Evolutionary conservation across 2,329 filamentous ascomycete genomes (phyloP).

Genomic region (Alternaria infectoria): DNA sequence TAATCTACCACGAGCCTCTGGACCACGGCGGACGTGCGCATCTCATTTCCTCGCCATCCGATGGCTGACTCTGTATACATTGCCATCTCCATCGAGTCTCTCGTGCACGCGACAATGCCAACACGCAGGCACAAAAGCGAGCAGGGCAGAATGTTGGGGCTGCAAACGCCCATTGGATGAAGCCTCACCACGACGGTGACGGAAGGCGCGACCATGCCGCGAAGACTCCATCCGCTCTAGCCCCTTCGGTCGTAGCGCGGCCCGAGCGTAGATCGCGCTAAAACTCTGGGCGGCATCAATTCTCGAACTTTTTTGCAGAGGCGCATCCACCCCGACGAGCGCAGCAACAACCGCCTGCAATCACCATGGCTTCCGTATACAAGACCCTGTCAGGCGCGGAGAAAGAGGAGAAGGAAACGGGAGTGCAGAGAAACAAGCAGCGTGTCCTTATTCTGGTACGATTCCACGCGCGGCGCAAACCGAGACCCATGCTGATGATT

Average conservation of each 20-base stretch:
- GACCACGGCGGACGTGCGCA: not conserved
- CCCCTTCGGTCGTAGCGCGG: conserved; percentile 10
- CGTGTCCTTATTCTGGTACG: conserved; percentile 77
- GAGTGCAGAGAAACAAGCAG: conserved; percentile 53
- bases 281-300: conserved; percentile 33
- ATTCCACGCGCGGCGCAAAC: conserved; percentile 1
- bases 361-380: conserved; percentile 63
- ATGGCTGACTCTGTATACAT: not conserved
- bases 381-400: conserved; percentile 58
- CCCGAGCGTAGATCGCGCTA: conserved; percentile 24
- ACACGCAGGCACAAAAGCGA: conserved; percentile 8
- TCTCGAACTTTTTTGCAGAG: conserved; percentile 30
- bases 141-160: conserved; percentile 17
- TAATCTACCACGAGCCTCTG: conserved; percentile 15
- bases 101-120: conserved; percentile 6
- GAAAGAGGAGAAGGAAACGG: conserved; percentile 44
- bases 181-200: conserved; percentile 23
- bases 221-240: not conserved
- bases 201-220: conserved; percentile 29
- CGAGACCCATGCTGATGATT: conserved; percentile 21
- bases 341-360: conserved; percentile 17
- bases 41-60: not conserved
- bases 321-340: conserved; percentile 15
- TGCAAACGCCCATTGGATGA: conserved; percentile 25
- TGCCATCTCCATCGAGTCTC: not conserved